A percentile compares a stretch with the other conserved stretches of the same genome.
phyloP scores from a whole-genome alignment of 331 rosid species.

The Spiraea crenata region DNA sequence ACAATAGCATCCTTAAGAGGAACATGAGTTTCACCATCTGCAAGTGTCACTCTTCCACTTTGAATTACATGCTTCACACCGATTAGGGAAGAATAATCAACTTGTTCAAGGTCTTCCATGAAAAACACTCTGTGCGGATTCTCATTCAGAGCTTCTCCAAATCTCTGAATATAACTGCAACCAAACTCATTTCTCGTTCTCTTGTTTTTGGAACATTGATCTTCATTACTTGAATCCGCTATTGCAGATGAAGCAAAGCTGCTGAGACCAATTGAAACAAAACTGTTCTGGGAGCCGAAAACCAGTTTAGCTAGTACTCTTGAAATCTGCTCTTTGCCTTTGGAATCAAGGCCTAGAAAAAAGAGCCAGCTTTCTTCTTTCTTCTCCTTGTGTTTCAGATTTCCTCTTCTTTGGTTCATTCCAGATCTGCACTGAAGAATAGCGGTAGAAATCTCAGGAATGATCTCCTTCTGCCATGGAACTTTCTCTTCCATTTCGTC shows the following conservation, averaged over 20 bases:
- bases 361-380: constrained; percentile 59
- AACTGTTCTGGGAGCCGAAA: constrained; percentile 57
- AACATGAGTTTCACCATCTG: constrained; percentile 44
- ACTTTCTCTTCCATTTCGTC: constrained; percentile 57
- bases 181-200: constrained; percentile 57
- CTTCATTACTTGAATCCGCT: constrained; percentile 21
- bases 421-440: constrained; percentile 65
- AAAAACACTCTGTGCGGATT: constrained; percentile 74
- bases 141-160: constrained; percentile 67
- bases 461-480: constrained; percentile 43
- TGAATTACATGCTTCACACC: constrained; percentile 59
- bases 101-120: constrained; percentile 67
- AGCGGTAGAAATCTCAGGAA: constrained; percentile 48
- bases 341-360: constrained; percentile 49
- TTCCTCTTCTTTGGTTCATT: constrained; percentile 27
- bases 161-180: constrained; percentile 52
- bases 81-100: constrained; percentile 54
- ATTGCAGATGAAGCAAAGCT: constrained; percentile 36
- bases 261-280: constrained; percentile 49
- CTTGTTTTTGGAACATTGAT: constrained; percentile 33
- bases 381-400: constrained; percentile 18
- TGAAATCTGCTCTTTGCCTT: constrained; percentile 61
- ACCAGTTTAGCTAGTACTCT: constrained; percentile 61
- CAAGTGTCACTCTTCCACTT: constrained; percentile 47
- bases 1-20: constrained; percentile 75